A percentile compares a stretch with the other conserved stretches of the same genome.
Conservation (phyloP, 2,329 filamentous ascomycete genomes). For the Hymenoscyphus occultus region DNA sequence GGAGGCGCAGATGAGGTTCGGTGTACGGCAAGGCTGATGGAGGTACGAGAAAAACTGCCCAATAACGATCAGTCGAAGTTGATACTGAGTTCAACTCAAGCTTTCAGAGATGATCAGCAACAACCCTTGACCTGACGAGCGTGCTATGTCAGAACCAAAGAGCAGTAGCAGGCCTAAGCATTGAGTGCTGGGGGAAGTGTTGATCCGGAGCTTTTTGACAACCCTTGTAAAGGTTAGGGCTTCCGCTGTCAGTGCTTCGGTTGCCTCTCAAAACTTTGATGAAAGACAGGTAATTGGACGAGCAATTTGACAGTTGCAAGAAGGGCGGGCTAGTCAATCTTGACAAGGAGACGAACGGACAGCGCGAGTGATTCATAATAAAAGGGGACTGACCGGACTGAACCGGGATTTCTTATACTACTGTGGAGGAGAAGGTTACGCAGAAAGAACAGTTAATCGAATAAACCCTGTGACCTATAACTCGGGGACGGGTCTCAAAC, state of each 20-base stretch:
- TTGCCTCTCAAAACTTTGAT: conserved; percentile 13
- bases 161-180: background rate
- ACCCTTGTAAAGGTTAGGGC: conserved; percentile 12
- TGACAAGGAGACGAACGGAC: background rate
- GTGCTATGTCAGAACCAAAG: conserved; percentile 2
- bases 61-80: conserved; percentile 5
- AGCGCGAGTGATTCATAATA: background rate
- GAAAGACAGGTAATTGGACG: background rate
- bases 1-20: conserved; percentile 18
- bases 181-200: conserved; percentile 3
- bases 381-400: background rate
- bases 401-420: background rate
- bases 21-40: conserved; percentile 1
- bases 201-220: conserved; percentile 14
- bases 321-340: background rate
- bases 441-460: background rate
- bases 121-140: background rate
- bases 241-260: conserved; percentile 19
- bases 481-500: conserved; percentile 13
- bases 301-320: background rate
- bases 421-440: background rate
- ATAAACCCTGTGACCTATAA: background rate
- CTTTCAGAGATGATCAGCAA: background rate
- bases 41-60: conserved; percentile 3
- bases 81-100: conserved; percentile 2